Conservation (phyloP, 2,329 filamentous ascomycete genomes). For the Arthrinium phaeospermum region DNA sequence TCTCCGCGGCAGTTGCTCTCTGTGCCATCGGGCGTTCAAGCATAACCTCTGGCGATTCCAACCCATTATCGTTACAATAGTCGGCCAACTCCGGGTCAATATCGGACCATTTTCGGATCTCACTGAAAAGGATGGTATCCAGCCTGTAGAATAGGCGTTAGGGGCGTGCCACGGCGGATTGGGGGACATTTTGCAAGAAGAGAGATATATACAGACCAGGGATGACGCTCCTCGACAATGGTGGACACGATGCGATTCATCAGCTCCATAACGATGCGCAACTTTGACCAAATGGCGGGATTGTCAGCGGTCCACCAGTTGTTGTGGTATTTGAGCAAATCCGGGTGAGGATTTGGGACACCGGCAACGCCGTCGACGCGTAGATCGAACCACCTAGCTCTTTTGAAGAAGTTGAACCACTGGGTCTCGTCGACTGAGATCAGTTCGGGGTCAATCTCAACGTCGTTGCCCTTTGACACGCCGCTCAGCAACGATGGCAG, state of each 20-base stretch:
- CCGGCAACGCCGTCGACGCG: background rate
- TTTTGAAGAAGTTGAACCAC: constrained; percentile 18
- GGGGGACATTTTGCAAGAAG: background rate
- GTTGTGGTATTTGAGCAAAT: background rate
- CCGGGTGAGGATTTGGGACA: constrained; percentile 15
- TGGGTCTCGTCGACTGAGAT: constrained; percentile 8
- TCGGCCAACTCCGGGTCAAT: background rate
- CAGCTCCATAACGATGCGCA: constrained; percentile 20
- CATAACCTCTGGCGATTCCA: background rate
- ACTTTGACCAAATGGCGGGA: constrained; percentile 18
- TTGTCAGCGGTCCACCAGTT: constrained; percentile 25
- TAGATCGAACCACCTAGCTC: constrained; percentile 21
- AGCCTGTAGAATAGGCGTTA: background rate
- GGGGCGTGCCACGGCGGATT: background rate
- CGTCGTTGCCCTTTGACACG: background rate
- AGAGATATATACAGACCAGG: background rate
- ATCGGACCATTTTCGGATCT: background rate
- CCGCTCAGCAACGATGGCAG: background rate
- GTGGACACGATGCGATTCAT: constrained; percentile 13
- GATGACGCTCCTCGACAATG: background rate
- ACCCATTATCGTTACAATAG: background rate
- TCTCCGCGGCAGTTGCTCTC: background rate
- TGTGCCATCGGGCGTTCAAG: background rate
- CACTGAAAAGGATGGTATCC: background rate
- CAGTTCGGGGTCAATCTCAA: background rate